Conservation (phyloP, 2,329 filamentous ascomycete species). For the Verruconis gallopava region DNA sequence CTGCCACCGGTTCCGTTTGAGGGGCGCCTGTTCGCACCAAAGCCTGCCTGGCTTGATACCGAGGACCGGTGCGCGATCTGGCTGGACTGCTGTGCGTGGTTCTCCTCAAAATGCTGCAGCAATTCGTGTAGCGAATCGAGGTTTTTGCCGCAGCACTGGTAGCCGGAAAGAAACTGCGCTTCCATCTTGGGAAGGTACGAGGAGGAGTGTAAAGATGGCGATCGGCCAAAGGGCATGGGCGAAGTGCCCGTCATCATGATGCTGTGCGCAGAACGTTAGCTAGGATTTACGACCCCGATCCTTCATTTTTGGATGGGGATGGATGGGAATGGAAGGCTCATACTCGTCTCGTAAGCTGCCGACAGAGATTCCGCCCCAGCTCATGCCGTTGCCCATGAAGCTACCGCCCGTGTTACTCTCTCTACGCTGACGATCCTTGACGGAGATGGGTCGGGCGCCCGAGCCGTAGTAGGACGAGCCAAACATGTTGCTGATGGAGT, state of each 20-base stretch:
- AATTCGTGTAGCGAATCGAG: slow-evolving; percentile 88
- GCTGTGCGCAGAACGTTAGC: slow-evolving; percentile 24
- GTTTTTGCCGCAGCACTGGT: slow-evolving; percentile 83
- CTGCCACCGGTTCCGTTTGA: slow-evolving; percentile 5
- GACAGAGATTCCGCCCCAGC: slow-evolving; percentile 92
- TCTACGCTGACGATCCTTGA: slow-evolving; percentile 41
- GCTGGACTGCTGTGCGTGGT: slow-evolving; percentile 61
- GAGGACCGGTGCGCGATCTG: slow-evolving; percentile 18
- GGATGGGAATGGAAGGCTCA: no score
- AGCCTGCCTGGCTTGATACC: slow-evolving; percentile 8
- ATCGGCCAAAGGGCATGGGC: slow-evolving; percentile 62
- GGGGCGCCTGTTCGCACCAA: neutral
- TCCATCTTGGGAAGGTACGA: slow-evolving; percentile 95
- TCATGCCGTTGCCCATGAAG: slow-evolving; percentile 66
- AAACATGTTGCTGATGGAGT: slow-evolving; percentile 39
- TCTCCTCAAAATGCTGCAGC: slow-evolving; percentile 91
- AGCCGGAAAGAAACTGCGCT: slow-evolving; percentile 95
- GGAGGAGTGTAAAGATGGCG: slow-evolving; percentile 91
- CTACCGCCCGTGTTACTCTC: slow-evolving; percentile 48
- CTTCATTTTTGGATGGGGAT: no score
- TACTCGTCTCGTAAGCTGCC: slow-evolving; percentile 97
- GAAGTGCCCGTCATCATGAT: slow-evolving; percentile 94
- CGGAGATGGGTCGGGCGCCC: slow-evolving; percentile 48
- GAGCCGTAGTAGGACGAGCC: slow-evolving; percentile 41
- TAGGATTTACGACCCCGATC: no score